Conservation (phyloP, 2,329 filamentous ascomycete genomes). For the Penicillium sclerotiorum region DNA sequence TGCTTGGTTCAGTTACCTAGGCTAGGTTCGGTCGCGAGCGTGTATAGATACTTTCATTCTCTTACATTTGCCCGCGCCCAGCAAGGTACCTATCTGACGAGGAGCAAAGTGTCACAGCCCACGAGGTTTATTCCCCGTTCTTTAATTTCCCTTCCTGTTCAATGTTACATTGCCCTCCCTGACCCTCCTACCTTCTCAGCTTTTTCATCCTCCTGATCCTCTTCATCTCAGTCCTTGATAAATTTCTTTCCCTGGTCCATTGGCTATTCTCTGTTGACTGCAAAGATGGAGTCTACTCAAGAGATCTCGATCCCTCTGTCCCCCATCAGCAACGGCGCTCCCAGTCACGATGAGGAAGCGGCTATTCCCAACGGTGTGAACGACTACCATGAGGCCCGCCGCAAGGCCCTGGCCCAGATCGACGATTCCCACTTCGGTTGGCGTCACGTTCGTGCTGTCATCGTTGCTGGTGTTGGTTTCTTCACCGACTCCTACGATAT, state of each 20-base stretch:
- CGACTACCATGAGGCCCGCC: constrained; percentile 44
- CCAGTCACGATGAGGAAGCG: too few relatives aligned
- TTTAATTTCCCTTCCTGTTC: not conserved
- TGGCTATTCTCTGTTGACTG: too few relatives aligned
- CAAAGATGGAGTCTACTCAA: too few relatives aligned
- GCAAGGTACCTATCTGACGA: not conserved
- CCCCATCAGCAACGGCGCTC: too few relatives aligned
- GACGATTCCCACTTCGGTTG: constrained; percentile 81
- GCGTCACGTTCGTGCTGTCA: constrained; percentile 77
- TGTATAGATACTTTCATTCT: not conserved
- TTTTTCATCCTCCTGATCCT: not conserved
- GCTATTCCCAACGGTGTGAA: not conserved
- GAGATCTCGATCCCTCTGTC: too few relatives aligned
- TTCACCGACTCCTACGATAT: constrained; percentile 87
- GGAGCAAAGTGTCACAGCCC: constrained; percentile 1
- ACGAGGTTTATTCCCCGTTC: not conserved
- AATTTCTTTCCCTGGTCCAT: not conserved
- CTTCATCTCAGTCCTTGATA: not conserved
- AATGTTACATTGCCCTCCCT: not conserved
- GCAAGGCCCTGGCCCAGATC: constrained; percentile 77
- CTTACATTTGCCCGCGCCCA: not conserved
- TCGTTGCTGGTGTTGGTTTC: constrained; percentile 83
- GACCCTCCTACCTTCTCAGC: not conserved
- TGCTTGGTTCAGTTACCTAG: too few relatives aligned
- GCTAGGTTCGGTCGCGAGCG: too few relatives aligned